These are phyloP conservation scores for Plectosphaerella plurivora DNA, from an alignment of 2,329 filamentous ascomycete species.

Conservation along the genomic window DNA sequence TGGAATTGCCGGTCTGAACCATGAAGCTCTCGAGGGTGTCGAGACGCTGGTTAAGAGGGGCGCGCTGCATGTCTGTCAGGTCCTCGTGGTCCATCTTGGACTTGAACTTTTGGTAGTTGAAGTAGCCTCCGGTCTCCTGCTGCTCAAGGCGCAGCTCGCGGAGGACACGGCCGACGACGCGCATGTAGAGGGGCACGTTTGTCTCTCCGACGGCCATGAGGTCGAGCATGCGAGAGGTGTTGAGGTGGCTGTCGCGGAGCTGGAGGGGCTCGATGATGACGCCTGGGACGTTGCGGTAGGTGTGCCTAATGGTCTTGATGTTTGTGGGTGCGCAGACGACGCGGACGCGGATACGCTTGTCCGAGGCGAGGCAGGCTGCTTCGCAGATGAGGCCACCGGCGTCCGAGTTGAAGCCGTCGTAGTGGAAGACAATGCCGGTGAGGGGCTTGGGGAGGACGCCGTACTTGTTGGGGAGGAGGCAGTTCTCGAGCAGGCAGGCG, in stretches of 20 bases:
- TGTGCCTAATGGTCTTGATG: slow-evolving; percentile 27
- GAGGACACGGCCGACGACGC: slow-evolving; percentile 50
- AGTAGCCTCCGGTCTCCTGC: slow-evolving; percentile 25
- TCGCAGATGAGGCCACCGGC: slow-evolving; percentile 50
- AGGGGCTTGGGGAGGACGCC: slow-evolving; percentile 46
- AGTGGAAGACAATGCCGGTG: slow-evolving; percentile 61
- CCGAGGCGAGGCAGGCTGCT: slow-evolving; percentile 49
- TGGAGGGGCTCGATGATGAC: slow-evolving; percentile 45
- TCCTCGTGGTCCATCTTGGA: slow-evolving; percentile 23
- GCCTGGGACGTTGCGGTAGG: slow-evolving; percentile 36
- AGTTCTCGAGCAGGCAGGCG: slow-evolving; percentile 53
- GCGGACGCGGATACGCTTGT: slow-evolving; percentile 37
- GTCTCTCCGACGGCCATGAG: slow-evolving; percentile 51
- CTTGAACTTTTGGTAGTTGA: slow-evolving; percentile 49
- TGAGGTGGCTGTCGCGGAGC: slow-evolving; percentile 47
- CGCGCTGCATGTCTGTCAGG: slow-evolving; percentile 44
- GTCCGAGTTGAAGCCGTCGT: slow-evolving; percentile 51
- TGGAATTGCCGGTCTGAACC: slow-evolving; percentile 11
- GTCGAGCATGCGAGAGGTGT: slow-evolving; percentile 53
- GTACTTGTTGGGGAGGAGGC: slow-evolving; percentile 38
- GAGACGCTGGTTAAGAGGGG: slow-evolving; percentile 55
- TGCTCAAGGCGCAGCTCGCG: slow-evolving; percentile 48
- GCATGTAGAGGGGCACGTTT: slow-evolving; percentile 51
- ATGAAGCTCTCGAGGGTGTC: slow-evolving; percentile 63
- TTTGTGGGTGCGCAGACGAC: slow-evolving; percentile 54